These are phyloP conservation scores for Aspergillus novoparasiticus DNA, from an alignment of 2,329 filamentous ascomycete species.

Conservation along the genomic window DNA sequence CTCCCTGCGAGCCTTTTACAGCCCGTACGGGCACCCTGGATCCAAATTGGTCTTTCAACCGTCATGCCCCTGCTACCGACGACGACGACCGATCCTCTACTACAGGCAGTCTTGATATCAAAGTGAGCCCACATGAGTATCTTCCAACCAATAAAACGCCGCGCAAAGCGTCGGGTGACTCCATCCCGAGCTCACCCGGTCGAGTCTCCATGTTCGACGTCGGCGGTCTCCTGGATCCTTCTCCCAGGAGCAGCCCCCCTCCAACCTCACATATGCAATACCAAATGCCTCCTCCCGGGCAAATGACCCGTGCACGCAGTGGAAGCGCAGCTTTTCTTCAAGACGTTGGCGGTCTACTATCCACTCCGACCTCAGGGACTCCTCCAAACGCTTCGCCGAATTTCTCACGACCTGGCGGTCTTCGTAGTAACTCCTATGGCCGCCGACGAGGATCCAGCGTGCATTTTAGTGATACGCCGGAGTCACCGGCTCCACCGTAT, in stretches of 20 bases:
- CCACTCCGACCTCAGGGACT: slow-evolving; percentile 8
- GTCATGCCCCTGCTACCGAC: slow-evolving; percentile 24
- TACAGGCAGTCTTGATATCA: slow-evolving; percentile 35
- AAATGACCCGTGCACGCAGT: slow-evolving; percentile 12
- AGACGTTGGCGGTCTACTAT: slow-evolving; percentile 37
- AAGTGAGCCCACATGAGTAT: slow-evolving; percentile 38
- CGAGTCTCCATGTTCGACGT: slow-evolving; percentile 83
- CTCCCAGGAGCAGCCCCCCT: slow-evolving; percentile 7
- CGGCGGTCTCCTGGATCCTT: slow-evolving; percentile 68
- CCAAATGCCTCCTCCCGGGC: slow-evolving; percentile 5
- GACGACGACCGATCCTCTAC: slow-evolving; percentile 34
- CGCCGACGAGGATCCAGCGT: slow-evolving; percentile 20
- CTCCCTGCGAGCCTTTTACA: slow-evolving; percentile 31
- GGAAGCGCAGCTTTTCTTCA: slow-evolving; percentile 37
- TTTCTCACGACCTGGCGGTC: slow-evolving; percentile 17
- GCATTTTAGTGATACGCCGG: slow-evolving; percentile 18
- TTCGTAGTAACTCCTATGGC: slow-evolving; percentile 12
- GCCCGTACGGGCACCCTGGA: slow-evolving; percentile 33
- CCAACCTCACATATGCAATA: slow-evolving; percentile 8
- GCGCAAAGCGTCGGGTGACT: slow-evolving; percentile 39
- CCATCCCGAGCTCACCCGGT: slow-evolving; percentile 51
- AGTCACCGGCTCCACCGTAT: slow-evolving; percentile 23
- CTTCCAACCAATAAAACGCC: slow-evolving; percentile 32
- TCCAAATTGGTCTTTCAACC: slow-evolving; percentile 37
- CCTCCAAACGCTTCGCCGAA: slow-evolving; percentile 2